Evolutionary conservation across 371 early-diverging fungal species (phyloP).

Genomic region (Apophysomyces ossiformis): DNA sequence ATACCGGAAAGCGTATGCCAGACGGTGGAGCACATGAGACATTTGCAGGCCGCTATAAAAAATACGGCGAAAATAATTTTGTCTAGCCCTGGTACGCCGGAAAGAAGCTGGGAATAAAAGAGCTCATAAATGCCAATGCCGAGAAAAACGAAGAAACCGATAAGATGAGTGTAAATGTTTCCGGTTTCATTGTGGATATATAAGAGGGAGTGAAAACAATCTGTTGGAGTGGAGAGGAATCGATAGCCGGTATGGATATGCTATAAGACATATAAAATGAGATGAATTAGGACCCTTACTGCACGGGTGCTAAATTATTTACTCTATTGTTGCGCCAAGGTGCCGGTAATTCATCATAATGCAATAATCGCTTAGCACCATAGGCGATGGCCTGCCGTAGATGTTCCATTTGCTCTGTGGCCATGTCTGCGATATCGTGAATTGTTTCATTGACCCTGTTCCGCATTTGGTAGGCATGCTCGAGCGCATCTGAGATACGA

Average conservation of each 20-base stretch:
- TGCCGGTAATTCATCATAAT: slow-evolving; percentile 53
- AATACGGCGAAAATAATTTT: slow-evolving; percentile 62
- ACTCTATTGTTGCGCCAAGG: slow-evolving; percentile 55
- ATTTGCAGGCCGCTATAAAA: slow-evolving; percentile 67
- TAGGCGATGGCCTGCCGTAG: slow-evolving; percentile 42
- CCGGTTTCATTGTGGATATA: slow-evolving; percentile 88
- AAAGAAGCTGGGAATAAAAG: slow-evolving; percentile 50
- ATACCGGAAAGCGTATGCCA: slow-evolving; percentile 76
- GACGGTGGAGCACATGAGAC: slow-evolving; percentile 74
- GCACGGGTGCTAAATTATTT: slow-evolving; percentile 6
- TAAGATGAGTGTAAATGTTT: slow-evolving; percentile 83
- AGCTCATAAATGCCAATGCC: slow-evolving; percentile 54
- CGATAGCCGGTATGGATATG: slow-evolving; percentile 75
- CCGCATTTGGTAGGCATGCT: slow-evolving; percentile 41
- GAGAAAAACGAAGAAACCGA: slow-evolving; percentile 69
- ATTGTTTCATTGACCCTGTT: slow-evolving; percentile 42
- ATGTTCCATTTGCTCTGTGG: slow-evolving; percentile 48
- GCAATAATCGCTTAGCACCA: slow-evolving; percentile 42
- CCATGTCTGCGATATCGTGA: slow-evolving; percentile 41
- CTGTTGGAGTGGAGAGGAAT: slow-evolving; percentile 62
- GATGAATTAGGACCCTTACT: neutral
- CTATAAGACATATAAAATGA: slow-evolving; percentile 26
- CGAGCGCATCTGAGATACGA: slow-evolving; percentile 46
- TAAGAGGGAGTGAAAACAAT: slow-evolving; percentile 70
- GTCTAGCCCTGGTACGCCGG: slow-evolving; percentile 57